Evolutionary conservation across 2,329 filamentous ascomycete genomes (phyloP), one percentile per base, ranked within the genome.

Genomic region (Pseudogymnoascus pannorum): DNA sequence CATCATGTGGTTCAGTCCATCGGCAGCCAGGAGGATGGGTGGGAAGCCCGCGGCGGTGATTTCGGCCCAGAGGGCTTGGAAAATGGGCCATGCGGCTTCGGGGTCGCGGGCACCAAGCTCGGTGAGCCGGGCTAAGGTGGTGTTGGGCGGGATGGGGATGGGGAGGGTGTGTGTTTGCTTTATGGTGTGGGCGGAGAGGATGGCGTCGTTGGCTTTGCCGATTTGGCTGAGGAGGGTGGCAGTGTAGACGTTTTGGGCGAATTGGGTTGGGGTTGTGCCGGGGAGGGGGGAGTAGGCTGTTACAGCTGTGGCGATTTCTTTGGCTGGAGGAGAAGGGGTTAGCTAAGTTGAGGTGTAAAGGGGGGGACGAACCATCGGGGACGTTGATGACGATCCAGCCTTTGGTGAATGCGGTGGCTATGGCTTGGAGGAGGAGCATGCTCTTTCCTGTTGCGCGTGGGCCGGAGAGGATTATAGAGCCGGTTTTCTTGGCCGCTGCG

Each of bases 341-440:
- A 60, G 59, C 35, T 22, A 4, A 2, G 40, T 26, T 29, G 2
- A 16, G 20, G 26, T 40, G 16, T 14, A 22, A 24, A 20, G 5
- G 20, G 31, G 42, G 26, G 38, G 57, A 70, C 80, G 69, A 79
- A 95, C 92, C 89, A 77, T 99, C 92, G 36, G 94, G 92, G 59
- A 97, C 81, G 70, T 90, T 88, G 62, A 99, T 81, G 54, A 97
- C 92, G 48, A 96, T 81, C 91, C 92, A 97, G 26, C 88, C 82
- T 73, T 91, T 91, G 70, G 92, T 73, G 66, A 93, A 86, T 1
- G 85, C 93, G 75, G 92, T 87, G 16, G 88, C 79, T 82, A 95
- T 85, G 38, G 88, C 89, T 76, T 97, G 92, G 51, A 96, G 78
- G 69, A 95, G 75, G 69, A 96, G 76, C 68, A 94, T 85, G 72